Conservation (phyloP, 2,329 filamentous ascomycete genomes). For the Gnomoniopsis sp. region DNA sequence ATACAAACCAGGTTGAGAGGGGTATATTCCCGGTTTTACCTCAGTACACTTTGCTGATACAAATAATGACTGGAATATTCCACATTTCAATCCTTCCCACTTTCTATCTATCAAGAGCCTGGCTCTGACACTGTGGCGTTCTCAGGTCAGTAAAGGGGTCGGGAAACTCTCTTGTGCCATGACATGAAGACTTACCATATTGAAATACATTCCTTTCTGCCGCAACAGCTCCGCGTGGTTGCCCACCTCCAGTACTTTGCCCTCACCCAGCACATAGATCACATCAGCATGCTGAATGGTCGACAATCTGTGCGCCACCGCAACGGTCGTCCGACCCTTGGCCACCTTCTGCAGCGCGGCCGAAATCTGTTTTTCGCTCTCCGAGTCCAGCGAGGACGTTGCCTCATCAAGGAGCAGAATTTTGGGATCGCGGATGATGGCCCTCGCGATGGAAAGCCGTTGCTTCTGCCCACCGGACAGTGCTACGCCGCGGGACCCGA, state of each 20-base stretch:
- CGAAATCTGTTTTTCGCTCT: slow-evolving; percentile 61
- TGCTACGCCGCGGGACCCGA: slow-evolving; percentile 64
- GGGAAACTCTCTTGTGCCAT: background rate
- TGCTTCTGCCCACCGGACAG: slow-evolving; percentile 56
- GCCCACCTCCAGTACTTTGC: slow-evolving; percentile 53
- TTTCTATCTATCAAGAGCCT: slow-evolving; percentile 52
- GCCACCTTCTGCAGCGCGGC: slow-evolving; percentile 63
- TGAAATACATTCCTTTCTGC: slow-evolving; percentile 52
- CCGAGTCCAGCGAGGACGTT: slow-evolving; percentile 56
- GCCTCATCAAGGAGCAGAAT: slow-evolving; percentile 58
- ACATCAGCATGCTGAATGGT: slow-evolving; percentile 76
- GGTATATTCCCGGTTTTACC: too few relatives aligned
- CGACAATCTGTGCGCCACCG: slow-evolving; percentile 73
- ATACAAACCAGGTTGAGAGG: too few relatives aligned
- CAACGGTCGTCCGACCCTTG: slow-evolving; percentile 63
- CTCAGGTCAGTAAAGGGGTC: background rate
- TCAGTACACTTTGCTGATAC: background rate
- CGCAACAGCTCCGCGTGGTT: slow-evolving; percentile 49
- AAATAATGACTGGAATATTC: background rate
- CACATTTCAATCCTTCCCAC: background rate
- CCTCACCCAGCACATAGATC: slow-evolving; percentile 75
- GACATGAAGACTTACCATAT: slow-evolving; percentile 47
- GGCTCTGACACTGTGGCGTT: slow-evolving; percentile 49
- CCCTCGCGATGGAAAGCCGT: slow-evolving; percentile 53
- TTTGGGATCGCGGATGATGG: slow-evolving; percentile 48